phyloP scores from a whole-genome alignment of 2,329 filamentous ascomycete species.

The Fusarium buxicola region DNA sequence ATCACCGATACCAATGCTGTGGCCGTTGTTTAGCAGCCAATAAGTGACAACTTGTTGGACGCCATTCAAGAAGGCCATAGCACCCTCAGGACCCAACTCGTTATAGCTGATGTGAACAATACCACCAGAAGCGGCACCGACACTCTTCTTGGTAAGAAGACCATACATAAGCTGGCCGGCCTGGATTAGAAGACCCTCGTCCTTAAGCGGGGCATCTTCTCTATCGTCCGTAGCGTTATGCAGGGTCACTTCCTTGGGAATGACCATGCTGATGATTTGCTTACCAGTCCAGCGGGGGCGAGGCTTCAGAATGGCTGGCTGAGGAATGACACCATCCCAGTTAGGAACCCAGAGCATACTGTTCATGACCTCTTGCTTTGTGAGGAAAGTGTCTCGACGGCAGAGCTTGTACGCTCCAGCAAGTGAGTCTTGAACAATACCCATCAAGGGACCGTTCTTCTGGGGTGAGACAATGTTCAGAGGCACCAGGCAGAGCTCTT shows the following conservation, averaged over 20 bases:
- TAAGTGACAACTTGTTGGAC: slow-evolving; percentile 95
- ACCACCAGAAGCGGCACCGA: slow-evolving; percentile 90
- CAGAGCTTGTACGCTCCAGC: slow-evolving; percentile 98
- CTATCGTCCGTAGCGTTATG: slow-evolving; percentile 70
- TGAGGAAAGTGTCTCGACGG: slow-evolving; percentile 89
- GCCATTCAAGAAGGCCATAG: slow-evolving; percentile 96
- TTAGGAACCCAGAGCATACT: slow-evolving; percentile 96
- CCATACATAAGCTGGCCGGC: slow-evolving; percentile 92
- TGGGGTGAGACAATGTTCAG: slow-evolving; percentile 98
- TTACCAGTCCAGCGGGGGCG: slow-evolving; percentile 97
- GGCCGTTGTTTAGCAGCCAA: slow-evolving; percentile 95
- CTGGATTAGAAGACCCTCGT: slow-evolving; percentile 85
- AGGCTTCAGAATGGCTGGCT: slow-evolving; percentile 94
- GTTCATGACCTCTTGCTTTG: slow-evolving; percentile 94
- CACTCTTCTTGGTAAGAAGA: slow-evolving; percentile 90
- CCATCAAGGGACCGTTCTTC: slow-evolving; percentile 97
- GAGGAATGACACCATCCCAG: slow-evolving; percentile 95
- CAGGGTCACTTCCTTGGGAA: slow-evolving; percentile 87
- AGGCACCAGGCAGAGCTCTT: slow-evolving; percentile 96
- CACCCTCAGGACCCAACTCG: slow-evolving; percentile 85
- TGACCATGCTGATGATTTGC: slow-evolving; percentile 93
- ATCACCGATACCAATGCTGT: slow-evolving; percentile 98
- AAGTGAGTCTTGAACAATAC: slow-evolving; percentile 98
- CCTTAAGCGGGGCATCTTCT: slow-evolving; percentile 72
- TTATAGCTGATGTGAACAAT: slow-evolving; percentile 97